Evolutionary conservation across 2,329 filamentous ascomycete genomes (phyloP).

Genomic region (Fusarium piperis): DNA sequence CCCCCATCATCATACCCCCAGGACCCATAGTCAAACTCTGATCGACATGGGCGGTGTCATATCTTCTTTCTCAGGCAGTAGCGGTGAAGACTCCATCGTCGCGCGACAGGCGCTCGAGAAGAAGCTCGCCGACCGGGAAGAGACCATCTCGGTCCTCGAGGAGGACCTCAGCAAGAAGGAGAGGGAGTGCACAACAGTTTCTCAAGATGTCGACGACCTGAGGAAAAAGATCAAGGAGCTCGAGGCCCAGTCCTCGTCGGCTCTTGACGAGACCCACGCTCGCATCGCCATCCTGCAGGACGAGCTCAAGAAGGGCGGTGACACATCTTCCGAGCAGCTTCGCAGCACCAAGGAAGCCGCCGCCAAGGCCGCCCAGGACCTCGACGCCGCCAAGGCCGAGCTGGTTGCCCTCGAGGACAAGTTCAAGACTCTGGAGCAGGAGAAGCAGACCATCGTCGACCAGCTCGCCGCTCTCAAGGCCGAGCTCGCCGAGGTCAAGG

Average conservation of each 20-base stretch:
- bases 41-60: conserved; percentile 54
- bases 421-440: conserved; percentile 40
- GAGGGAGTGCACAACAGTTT: conserved; percentile 47
- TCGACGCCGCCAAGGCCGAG: conserved; percentile 38
- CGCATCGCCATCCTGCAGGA: conserved; percentile 48
- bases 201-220: conserved; percentile 50
- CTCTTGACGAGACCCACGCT: conserved; percentile 47
- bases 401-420: conserved; percentile 39
- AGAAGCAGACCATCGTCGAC: conserved; percentile 44
- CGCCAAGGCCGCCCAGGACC: conserved; percentile 31
- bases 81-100: conserved; percentile 47
- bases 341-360: conserved; percentile 41
- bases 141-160: conserved; percentile 47
- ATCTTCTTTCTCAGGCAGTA: conserved; percentile 48
- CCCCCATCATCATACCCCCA: conserved; percentile 13
- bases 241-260: conserved; percentile 42
- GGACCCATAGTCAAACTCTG: conserved; percentile 28
- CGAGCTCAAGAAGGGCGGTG: conserved; percentile 46
- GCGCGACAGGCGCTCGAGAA: conserved; percentile 48
- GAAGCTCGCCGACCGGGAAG: conserved; percentile 52
- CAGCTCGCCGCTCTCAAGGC: conserved; percentile 48
- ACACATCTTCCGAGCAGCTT: conserved; percentile 37
- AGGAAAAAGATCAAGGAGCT: conserved; percentile 52
- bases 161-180: conserved; percentile 50
- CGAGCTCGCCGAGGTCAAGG: conserved; percentile 47